Percentiles rank a stretch among this genome's conserved stretches.
These are phyloP conservation scores for Coccomyxa sp. DNA, from an alignment of 139 green algal species.

Conservation along the genomic window DNA sequence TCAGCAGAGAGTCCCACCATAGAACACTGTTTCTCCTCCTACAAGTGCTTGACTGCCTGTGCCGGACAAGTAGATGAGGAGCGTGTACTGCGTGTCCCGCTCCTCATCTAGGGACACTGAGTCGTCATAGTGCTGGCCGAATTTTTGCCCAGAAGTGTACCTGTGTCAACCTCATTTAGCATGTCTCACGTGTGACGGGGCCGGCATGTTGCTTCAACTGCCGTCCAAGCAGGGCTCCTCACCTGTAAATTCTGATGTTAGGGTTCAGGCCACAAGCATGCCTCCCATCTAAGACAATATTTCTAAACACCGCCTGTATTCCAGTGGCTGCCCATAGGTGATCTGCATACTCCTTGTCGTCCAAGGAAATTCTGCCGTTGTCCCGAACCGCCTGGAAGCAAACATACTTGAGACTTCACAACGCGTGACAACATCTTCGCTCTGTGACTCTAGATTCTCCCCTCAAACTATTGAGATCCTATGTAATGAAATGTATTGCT, in stretches of 20 bases:
- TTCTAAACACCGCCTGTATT: constrained; percentile 19
- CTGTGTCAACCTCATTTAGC: constrained; percentile 10
- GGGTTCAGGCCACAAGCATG: constrained; percentile 43
- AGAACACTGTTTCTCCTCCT: constrained; percentile 52
- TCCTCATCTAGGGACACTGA: constrained; percentile 21
- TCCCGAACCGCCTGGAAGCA: constrained; percentile 37
- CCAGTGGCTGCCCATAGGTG: constrained; percentile 30
- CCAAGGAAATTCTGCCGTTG: constrained; percentile 48
- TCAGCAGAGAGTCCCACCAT: constrained; percentile 5
- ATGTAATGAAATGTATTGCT: no score
- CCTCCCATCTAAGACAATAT: constrained; percentile 18
- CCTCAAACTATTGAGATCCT: no score
- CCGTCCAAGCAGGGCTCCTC: background rate
- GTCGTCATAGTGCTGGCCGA: constrained; percentile 65
- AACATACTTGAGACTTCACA: no score
- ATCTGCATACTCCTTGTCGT: constrained; percentile 10
- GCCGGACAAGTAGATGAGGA: constrained; percentile 63
- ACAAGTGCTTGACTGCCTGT: background rate
- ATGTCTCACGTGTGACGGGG: background rate
- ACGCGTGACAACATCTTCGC: no score
- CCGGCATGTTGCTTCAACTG: background rate
- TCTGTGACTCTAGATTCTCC: no score
- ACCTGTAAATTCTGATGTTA: constrained; percentile 64
- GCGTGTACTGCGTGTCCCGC: constrained; percentile 44
- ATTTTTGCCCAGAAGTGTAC: constrained; percentile 51